A percentile compares a stretch with the other conserved stretches of the same genome.
Conservation (phyloP, 352 stramenopile species). For the Thalassiosira hispida region DNA sequence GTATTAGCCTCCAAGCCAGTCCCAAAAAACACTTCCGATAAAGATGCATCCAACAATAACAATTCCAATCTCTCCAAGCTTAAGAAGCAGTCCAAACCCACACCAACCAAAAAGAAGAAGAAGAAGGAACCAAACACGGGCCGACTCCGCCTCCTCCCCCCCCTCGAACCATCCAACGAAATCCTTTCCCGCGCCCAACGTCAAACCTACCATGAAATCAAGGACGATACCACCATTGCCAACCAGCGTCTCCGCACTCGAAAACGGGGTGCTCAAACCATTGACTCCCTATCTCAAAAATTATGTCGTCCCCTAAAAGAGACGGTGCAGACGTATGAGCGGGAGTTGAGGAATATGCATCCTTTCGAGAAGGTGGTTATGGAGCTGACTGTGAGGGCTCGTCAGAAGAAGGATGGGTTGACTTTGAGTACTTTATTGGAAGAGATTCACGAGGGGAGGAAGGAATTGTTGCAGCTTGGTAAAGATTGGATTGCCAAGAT, state of each 20-base stretch:
- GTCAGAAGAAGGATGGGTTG: constrained; percentile 77
- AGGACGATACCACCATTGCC: constrained; percentile 40
- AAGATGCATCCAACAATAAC: constrained; percentile 22
- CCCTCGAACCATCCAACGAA: constrained; percentile 43
- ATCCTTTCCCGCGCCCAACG: constrained; percentile 37
- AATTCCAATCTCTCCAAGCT: too few relatives aligned
- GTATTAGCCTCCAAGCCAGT: too few relatives aligned
- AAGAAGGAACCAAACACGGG: constrained; percentile 35
- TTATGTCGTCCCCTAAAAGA: constrained; percentile 73
- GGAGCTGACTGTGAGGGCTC: constrained; percentile 68
- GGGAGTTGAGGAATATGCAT: constrained; percentile 67
- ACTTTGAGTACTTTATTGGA: constrained; percentile 63
- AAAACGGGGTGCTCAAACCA: constrained; percentile 73
- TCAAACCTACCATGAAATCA: constrained; percentile 23
- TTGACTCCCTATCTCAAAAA: constrained; percentile 69
- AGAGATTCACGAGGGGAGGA: constrained; percentile 72
- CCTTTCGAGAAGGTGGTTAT: constrained; percentile 82
- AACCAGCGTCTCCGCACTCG: constrained; percentile 66
- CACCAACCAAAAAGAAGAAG: neutral
- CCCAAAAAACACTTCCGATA: too few relatives aligned
- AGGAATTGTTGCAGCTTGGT: constrained; percentile 62
- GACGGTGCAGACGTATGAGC: constrained; percentile 66
- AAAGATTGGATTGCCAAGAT: constrained; percentile 83
- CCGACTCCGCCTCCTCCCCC: constrained; percentile 43
- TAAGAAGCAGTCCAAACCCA: neutral